Base-by-base conservation (phyloP, 2,329 filamentous ascomycete species). In the Cladophialophora exuberans region DNA sequence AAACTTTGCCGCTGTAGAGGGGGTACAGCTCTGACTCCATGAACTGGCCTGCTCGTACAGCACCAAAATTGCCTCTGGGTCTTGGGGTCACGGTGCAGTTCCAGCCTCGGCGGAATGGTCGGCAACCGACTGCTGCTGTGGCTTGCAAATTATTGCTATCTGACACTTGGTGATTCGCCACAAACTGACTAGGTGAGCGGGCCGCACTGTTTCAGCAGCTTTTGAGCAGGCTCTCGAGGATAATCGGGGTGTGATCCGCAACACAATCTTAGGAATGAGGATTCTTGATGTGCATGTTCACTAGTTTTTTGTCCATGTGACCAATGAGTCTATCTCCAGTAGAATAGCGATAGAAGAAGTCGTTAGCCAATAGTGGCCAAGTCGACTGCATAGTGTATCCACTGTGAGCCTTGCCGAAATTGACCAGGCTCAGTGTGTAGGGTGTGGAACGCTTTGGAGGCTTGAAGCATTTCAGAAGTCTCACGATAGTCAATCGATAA, bases 41-140 rank as follows among this genome's bases (percentile, higher is more conserved):
- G n/a, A n/a, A n/a, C 35, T 42, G 44, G 36, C 35, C 15, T 26
- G 13, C 26, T 41, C 22, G 25, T 44, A 22, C 39, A 30, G 49
- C 53, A 55, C 30, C 28, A 46, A 54, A 47, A 54, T 57, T 55
- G 57, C 57, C 57, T 54, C 57, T 43, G 30, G 15, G 39, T 10
- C 15, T 35, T 53, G 38, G n/a, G 39, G 43, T 54, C 53, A 42
- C 50, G 45, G 28, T 41, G 50, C 47, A 49, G 50, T 38, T 31
- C 57, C 57, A 57, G 57, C 46, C 54, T 57, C 52, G 58, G 45
- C 58, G 58, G 58, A 61, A 58, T 52, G 20, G 49, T 54, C 58
- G 58, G 58, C 52, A 45, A 44, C 58, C 55, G 55, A 50, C 54
- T 56, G 18, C n/a, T 41, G 22, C 22, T 57, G 58, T 61, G 54